Evolutionary conservation across 129 eudicot species (phyloP).

Genomic region (Mikania micrantha): DNA sequence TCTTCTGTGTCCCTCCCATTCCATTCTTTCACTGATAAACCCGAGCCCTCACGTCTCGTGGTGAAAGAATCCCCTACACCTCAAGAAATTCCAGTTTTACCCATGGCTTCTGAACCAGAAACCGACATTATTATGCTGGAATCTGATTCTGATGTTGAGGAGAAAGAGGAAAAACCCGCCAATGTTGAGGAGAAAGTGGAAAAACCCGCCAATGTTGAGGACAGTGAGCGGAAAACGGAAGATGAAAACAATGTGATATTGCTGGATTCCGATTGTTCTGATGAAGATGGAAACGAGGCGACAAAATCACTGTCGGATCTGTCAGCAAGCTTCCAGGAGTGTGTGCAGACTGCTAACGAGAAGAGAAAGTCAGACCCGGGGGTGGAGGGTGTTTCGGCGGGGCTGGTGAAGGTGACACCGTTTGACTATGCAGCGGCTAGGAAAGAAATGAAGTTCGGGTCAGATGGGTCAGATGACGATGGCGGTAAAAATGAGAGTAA

Average conservation of each 20-base stretch:
- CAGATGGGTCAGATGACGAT: constrained; percentile 23
- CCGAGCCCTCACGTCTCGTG: constrained; percentile 11
- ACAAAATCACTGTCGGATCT: constrained; percentile 65
- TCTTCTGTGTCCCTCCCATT: constrained; percentile 48
- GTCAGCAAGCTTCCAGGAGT: constrained; percentile 76
- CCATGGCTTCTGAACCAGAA: constrained; percentile 20
- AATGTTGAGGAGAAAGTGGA: constrained; percentile 21
- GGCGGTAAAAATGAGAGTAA: constrained; percentile 9
- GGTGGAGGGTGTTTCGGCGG: constrained; percentile 23
- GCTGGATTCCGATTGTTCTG: constrained; percentile 32
- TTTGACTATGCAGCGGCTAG: constrained; percentile 84
- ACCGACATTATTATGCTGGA: constrained; percentile 35
- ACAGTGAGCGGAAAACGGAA: constrained; percentile 18
- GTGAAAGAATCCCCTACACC: constrained; percentile 25
- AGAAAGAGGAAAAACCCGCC: constrained; percentile 21
- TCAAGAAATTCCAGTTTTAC: constrained; percentile 14
- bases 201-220: constrained; percentile 28
- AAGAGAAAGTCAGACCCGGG: constrained; percentile 11
- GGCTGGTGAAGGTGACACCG: constrained; percentile 43
- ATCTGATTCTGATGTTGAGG: constrained; percentile 32
- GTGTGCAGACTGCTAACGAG: constrained; percentile 40
- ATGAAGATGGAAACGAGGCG: constrained; percentile 40
- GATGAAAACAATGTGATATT: constrained; percentile 33
- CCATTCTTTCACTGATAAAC: constrained; percentile 40
- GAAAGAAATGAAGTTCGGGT: constrained; percentile 54